Percentiles rank a stretch among this genome's conserved stretches.
Conservation (phyloP, 306 rosid species). For the Morella rubra region DNA sequence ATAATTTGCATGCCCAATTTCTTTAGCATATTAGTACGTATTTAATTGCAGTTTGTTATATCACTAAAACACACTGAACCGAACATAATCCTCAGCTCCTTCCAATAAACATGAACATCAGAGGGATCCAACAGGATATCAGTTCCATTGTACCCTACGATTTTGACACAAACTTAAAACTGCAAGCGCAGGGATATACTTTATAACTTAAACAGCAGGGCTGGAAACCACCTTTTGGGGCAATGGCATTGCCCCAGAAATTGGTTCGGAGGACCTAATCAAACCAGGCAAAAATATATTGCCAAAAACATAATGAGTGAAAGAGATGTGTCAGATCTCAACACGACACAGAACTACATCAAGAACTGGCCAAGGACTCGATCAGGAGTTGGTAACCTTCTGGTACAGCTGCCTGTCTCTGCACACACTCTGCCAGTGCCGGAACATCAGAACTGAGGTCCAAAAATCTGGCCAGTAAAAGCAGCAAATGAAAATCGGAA, state of each 20-base stretch:
- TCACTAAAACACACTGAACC: constrained; percentile 12
- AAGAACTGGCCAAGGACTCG: constrained; percentile 83
- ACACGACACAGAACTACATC: constrained; percentile 27
- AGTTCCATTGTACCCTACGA: constrained; percentile 19
- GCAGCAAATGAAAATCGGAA: constrained; percentile 89
- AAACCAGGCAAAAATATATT: constrained; percentile 24
- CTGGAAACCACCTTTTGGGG: constrained; percentile 25
- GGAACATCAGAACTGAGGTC: constrained; percentile 79
- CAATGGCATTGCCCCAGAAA: constrained; percentile 30
- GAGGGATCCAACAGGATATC: constrained; percentile 1
- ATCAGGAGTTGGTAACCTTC: constrained; percentile 92
- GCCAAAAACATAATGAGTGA: constrained; percentile 23
- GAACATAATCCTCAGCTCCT: constrained; percentile 29
- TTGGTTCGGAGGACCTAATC: constrained; percentile 28
- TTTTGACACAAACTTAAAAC: constrained; percentile 30
- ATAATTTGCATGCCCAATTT: no score
- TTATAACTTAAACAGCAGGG: constrained; percentile 16
- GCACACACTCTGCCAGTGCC: constrained; percentile 81
- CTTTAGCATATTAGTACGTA: background rate
- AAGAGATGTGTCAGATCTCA: background rate
- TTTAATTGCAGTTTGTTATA: background rate
- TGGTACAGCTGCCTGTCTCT: constrained; percentile 60
- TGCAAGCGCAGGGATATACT: constrained; percentile 20
- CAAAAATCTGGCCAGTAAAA: constrained; percentile 59
- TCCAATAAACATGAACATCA: constrained; percentile 8